A percentile compares a stretch with the other conserved stretches of the same genome.
These are phyloP conservation scores for Petrea volubilis DNA, from an alignment of 257 asterid genomes.

Conservation along the genomic window DNA sequence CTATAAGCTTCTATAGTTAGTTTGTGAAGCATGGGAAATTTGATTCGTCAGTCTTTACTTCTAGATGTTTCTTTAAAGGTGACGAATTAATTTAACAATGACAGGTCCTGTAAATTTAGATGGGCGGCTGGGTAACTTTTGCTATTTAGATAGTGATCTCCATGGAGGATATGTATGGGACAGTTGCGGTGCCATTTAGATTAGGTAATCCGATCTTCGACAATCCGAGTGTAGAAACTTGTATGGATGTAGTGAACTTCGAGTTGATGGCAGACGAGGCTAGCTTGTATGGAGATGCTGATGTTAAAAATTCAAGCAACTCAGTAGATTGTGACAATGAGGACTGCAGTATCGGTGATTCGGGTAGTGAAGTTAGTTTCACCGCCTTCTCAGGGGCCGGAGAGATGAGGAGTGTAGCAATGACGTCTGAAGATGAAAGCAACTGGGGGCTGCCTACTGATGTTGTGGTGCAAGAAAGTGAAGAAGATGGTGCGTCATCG, in stretches of 20 bases:
- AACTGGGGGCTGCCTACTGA: slow-evolving; percentile 40
- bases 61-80: slow-evolving; percentile 31
- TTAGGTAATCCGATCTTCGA: slow-evolving; percentile 50
- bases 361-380: slow-evolving; percentile 39
- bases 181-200: slow-evolving; percentile 57
- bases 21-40: slow-evolving; percentile 36
- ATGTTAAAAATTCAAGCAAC: slow-evolving; percentile 33
- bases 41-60: slow-evolving; percentile 28
- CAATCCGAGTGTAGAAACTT: slow-evolving; percentile 30
- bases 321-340: slow-evolving; percentile 35
- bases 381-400: slow-evolving; percentile 29
- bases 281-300: slow-evolving; percentile 35
- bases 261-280: slow-evolving; percentile 43
- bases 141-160: slow-evolving; percentile 43
- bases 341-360: slow-evolving; percentile 37
- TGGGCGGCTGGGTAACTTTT: slow-evolving; percentile 47
- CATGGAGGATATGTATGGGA: slow-evolving; percentile 57
- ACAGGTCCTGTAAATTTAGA: slow-evolving; percentile 43
- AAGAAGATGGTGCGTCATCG: slow-evolving; percentile 58
- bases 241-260: slow-evolving; percentile 47
- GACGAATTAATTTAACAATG: slow-evolving; percentile 56
- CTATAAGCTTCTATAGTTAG: slow-evolving; percentile 16
- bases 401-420: slow-evolving; percentile 7
- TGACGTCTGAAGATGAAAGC: slow-evolving; percentile 41
- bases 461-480: slow-evolving; percentile 50